These are phyloP conservation scores for Suillus hirtellus DNA, from an alignment of 768 basidiomycete genomes.

Conservation along the genomic window DNA sequence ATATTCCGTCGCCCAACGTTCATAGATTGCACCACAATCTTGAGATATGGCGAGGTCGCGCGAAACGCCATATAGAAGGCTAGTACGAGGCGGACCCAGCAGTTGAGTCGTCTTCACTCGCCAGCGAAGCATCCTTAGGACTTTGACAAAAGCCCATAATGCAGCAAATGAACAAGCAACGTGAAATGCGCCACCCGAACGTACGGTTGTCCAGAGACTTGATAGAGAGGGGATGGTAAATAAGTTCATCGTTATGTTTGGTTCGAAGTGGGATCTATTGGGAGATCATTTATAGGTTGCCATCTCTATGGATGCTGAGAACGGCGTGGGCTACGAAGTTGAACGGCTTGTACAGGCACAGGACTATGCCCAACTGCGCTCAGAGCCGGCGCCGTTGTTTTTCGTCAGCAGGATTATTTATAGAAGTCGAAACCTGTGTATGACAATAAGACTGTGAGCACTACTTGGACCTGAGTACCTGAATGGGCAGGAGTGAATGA, in stretches of 20 bases:
- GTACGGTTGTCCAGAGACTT: neutral
- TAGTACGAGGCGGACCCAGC: constrained; percentile 20
- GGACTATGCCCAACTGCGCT: neutral
- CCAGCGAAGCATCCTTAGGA: neutral
- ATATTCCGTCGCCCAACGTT: constrained; percentile 24
- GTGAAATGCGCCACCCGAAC: neutral
- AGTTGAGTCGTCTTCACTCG: constrained; percentile 18
- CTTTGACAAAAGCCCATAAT: neutral
- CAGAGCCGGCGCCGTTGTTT: neutral
- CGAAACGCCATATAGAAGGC: constrained; percentile 21
- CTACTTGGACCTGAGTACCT: neutral
- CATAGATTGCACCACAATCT: constrained; percentile 17
- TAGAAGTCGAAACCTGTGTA: neutral
- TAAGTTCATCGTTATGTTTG: neutral
- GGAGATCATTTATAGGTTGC: neutral
- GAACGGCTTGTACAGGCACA: neutral
- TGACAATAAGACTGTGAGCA: neutral
- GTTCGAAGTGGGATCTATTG: neutral
- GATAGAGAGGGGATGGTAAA: neutral
- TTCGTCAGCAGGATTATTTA: neutral
- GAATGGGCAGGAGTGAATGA: no score
- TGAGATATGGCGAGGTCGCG: constrained; percentile 7
- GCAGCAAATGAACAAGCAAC: neutral
- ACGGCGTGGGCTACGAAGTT: neutral
- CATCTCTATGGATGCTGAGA: neutral